A percentile compares a stretch with the other conserved stretches of the same genome.
Conservation (phyloP, 2,329 filamentous ascomycete genomes). For the Aureobasidium melanogenum region DNA sequence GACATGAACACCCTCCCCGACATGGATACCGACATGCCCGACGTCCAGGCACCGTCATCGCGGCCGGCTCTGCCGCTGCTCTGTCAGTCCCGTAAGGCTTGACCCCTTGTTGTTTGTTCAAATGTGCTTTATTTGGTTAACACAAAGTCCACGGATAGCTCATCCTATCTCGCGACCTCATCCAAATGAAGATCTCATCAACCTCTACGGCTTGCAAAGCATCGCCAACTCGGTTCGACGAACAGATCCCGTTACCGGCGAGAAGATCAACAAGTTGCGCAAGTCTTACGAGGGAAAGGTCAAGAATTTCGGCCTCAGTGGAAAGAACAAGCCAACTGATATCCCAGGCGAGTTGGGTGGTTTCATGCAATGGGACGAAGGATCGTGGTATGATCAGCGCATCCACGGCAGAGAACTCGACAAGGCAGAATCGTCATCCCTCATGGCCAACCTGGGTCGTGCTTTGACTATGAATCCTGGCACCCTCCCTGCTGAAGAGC, state of each 20-base stretch:
- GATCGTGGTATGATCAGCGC: constrained; percentile 31
- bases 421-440: constrained; percentile 21
- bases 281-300: constrained; percentile 48
- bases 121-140: constrained; percentile 19
- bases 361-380: constrained; percentile 31
- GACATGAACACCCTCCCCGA: background rate
- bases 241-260: constrained; percentile 51
- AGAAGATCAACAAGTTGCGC: constrained; percentile 55
- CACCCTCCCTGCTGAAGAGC: constrained; percentile 31
- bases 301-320: constrained; percentile 39
- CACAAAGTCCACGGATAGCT: constrained; percentile 23
- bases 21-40: constrained; percentile 21
- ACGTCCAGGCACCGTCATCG: constrained; percentile 19
- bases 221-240: constrained; percentile 51
- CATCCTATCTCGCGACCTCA: constrained; percentile 43
- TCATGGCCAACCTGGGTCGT: constrained; percentile 30
- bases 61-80: constrained; percentile 26
- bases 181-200: constrained; percentile 49
- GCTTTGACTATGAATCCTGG: constrained; percentile 37
- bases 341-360: constrained; percentile 28
- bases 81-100: constrained; percentile 26
- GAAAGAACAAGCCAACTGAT: constrained; percentile 39
- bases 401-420: constrained; percentile 33
- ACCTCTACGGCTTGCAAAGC: constrained; percentile 47
- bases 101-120: constrained; percentile 1